phyloP scores from a whole-genome alignment of 371 early-diverging fungal species.

The Choanephora cucurbitarum region DNA sequence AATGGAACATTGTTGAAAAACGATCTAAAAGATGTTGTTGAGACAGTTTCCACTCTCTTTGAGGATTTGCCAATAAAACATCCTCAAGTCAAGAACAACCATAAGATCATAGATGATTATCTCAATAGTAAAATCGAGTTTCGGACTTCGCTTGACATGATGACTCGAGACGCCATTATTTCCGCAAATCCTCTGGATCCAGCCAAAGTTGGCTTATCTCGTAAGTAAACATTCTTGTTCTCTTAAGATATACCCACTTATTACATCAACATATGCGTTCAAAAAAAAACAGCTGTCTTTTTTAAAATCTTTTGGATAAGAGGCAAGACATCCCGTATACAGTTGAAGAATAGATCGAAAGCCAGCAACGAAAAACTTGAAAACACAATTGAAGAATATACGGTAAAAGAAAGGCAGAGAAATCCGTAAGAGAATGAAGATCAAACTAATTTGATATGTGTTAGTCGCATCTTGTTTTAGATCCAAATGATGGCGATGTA shows the following conservation, averaged over 20 bases:
- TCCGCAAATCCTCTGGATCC: conserved; percentile 17
- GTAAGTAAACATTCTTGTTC: conserved; percentile 20
- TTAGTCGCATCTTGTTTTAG: conserved; percentile 40
- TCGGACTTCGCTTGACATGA: conserved; percentile 14
- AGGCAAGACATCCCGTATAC: conserved; percentile 61
- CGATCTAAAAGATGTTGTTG: conserved; percentile 61
- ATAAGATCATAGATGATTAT: conserved; percentile 19
- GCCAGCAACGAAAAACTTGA: conserved; percentile 59
- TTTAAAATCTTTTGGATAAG: conserved; percentile 60
- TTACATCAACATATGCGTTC: neutral
- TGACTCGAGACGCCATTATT: conserved; percentile 20
- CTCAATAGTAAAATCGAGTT: conserved; percentile 15
- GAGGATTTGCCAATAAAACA: conserved; percentile 54
- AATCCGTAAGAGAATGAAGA: neutral
- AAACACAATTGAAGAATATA: conserved; percentile 59
- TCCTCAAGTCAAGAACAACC: conserved; percentile 14
- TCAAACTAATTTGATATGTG: neutral
- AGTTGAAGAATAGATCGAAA: conserved; percentile 59
- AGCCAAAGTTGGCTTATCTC: conserved; percentile 20
- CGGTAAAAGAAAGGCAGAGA: conserved; percentile 32
- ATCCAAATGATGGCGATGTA: conserved; percentile 58
- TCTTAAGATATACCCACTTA: neutral
- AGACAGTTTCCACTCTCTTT: conserved; percentile 56
- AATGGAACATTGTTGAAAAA: conserved; percentile 43
- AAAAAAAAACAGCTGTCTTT: conserved; percentile 35